phyloP scores from a whole-genome alignment of 2,329 filamentous ascomycete species.

The Microcyclospora tardicrescens region DNA sequence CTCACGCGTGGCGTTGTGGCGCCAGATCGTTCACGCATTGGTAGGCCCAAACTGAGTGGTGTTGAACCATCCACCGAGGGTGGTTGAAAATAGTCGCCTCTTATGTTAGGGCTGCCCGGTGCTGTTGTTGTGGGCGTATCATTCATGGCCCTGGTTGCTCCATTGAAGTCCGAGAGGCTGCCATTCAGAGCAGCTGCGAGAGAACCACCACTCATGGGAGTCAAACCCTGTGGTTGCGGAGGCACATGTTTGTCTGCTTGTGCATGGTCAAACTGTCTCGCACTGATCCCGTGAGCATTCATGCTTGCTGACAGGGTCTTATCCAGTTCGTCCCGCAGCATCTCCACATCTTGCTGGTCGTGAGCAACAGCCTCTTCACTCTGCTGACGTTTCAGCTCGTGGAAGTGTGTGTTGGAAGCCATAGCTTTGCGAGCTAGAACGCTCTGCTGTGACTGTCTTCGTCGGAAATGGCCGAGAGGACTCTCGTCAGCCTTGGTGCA shows the following conservation, averaged over 20 bases:
- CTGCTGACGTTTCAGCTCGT: not conserved
- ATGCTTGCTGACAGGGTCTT: slow-evolving; percentile 14
- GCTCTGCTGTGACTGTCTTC: slow-evolving; percentile 22
- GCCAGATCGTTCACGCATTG: slow-evolving; percentile 54
- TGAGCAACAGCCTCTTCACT: slow-evolving; percentile 2
- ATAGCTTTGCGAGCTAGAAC: slow-evolving; percentile 9
- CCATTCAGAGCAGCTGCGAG: slow-evolving; percentile 17
- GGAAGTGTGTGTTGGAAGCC: not conserved
- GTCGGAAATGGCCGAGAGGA: slow-evolving; percentile 17
- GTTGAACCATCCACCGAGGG: not conserved
- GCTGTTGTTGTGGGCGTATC: slow-evolving; percentile 52
- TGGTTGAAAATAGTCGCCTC: slow-evolving; percentile 9
- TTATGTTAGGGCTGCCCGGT: slow-evolving; percentile 36
- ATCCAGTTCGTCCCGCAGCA: slow-evolving; percentile 18
- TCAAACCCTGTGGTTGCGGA: not conserved
- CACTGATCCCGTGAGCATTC: not conserved
- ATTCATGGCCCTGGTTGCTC: slow-evolving; percentile 34
- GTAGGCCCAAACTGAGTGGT: slow-evolving; percentile 39
- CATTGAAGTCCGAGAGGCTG: slow-evolving; percentile 11
- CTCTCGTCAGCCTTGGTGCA: slow-evolving; percentile 18
- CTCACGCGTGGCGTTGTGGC: slow-evolving; percentile 67
- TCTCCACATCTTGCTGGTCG: slow-evolving; percentile 16
- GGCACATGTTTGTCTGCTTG: slow-evolving; percentile 1
- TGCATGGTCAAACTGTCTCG: not conserved
- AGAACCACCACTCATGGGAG: slow-evolving; percentile 7